Base-by-base conservation (phyloP, 257 asterid species). In the Rehmannia glutinosa region DNA sequence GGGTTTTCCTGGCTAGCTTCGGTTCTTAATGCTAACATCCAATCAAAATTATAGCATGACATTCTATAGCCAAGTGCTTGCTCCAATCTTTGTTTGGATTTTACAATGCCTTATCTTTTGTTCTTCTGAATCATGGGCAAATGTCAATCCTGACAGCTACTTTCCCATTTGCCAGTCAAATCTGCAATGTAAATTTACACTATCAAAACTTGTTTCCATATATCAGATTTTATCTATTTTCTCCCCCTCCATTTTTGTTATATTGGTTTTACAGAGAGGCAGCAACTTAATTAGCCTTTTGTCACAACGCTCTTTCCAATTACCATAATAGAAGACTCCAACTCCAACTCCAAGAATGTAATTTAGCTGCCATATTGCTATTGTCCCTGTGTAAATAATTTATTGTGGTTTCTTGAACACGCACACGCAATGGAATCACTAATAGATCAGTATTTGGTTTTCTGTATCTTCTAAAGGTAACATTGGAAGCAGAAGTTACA, bases 401-500 rank as follows among this genome's bases (percentile, higher is more conserved):
- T 11, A 25, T 8, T 42, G 13, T 38, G 6, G 12, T 19, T 25
- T 20, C 60, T 33, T 35, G 17, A 39, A 12, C 20, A 8, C 30
- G 51, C 41, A 19, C 15, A 28, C 21, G 30, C 24, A 5, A 47
- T 61, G 32, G 36, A 39, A 53, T 11, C 24, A 8, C 64, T 43
- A 36, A 62, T 45, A 46, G 49, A 19, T 24, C 5, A 4, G 7
- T 55, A 1, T 51, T 52, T 43, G 52, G 39, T 3, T 27, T n/a
- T 68, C 1, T 33, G 16, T 45, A 16, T 23, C 7, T 60, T 42
- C 46, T 39, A 72, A 73, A 91, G 97, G 98, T 92, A 71, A 89
- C 97, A 20, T 71, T 94, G 73, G 99, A 94, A 80, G 97, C 99
- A 45, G 99, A 94, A 76, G 99, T 91, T 52, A 91, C 91, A 6